A percentile compares a stretch with the other conserved stretches of the same genome.
phyloP scores from a whole-genome alignment of 192 early-diverging fungal genomes.

The Gigaspora rosea region DNA sequence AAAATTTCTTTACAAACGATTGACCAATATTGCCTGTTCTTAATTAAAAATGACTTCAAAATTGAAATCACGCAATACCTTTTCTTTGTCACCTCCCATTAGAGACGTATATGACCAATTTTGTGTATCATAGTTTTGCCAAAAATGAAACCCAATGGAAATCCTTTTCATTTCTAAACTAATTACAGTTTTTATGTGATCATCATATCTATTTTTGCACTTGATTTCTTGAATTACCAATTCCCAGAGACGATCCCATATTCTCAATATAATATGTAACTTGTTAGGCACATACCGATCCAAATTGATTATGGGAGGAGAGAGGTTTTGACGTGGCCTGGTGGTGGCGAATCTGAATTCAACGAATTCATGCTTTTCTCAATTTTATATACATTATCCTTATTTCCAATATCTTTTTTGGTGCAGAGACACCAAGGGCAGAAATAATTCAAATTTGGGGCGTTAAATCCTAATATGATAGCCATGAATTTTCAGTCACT shows the following conservation, averaged over 20 bases:
- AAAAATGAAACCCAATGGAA: background rate
- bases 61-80: background rate
- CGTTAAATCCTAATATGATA: too few relatives aligned
- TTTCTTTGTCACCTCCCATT: background rate
- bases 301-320: background rate
- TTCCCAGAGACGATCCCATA: background rate
- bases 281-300: background rate
- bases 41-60: background rate
- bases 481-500: too few relatives aligned
- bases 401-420: too few relatives aligned
- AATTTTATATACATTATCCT: too few relatives aligned
- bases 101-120: background rate
- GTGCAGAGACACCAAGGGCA: too few relatives aligned
- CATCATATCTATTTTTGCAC: background rate
- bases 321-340: background rate
- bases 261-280: background rate
- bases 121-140: background rate
- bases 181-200: background rate
- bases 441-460: too few relatives aligned
- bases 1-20: background rate
- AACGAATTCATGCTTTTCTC: too few relatives aligned
- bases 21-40: background rate
- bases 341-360: too few relatives aligned
- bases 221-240: constrained; percentile 13
- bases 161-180: background rate